Evolutionary conservation across 495 filamentous ascomycete species (phyloP).

Genomic region (Podospora tetraspora): DNA sequence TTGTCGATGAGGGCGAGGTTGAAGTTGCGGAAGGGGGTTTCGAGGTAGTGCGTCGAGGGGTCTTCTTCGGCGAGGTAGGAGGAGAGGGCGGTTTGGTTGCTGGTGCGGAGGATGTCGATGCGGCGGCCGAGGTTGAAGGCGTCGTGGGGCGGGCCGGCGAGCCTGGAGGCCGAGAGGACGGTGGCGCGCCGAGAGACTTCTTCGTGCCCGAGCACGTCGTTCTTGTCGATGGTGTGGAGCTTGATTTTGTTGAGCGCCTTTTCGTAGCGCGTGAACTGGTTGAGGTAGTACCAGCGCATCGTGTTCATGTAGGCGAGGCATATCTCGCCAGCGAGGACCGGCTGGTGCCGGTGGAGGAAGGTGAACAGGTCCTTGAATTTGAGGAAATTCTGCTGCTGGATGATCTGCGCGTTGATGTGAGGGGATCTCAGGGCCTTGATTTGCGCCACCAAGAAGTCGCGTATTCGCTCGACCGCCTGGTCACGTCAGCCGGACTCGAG

Average conservation of each 20-base stretch:
- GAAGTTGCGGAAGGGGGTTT: constrained; percentile 86
- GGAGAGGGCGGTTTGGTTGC: constrained; percentile 64
- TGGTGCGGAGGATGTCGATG: constrained; percentile 67
- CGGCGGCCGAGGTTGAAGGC: constrained; percentile 82
- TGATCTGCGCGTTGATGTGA: constrained; percentile 91
- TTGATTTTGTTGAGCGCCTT: constrained; percentile 78
- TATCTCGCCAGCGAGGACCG: constrained; percentile 76
- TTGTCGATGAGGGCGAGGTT: constrained; percentile 93
- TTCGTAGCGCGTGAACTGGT: constrained; percentile 84
- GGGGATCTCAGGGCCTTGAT: constrained; percentile 90
- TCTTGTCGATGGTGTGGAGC: constrained; percentile 73
- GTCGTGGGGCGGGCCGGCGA: constrained; percentile 67
- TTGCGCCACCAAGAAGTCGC: constrained; percentile 88
- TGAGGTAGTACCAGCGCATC: constrained; percentile 97
- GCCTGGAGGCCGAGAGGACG: constrained; percentile 41
- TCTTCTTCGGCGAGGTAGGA: constrained; percentile 88
- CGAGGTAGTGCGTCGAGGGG: constrained; percentile 75
- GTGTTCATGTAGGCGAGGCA: constrained; percentile 94
- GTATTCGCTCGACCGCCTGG: constrained; percentile 84
- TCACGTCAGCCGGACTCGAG: constrained; percentile 9
- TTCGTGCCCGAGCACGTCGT: constrained; percentile 78
- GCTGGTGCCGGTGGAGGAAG: constrained; percentile 75
- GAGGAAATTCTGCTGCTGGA: constrained; percentile 86
- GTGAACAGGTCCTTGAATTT: constrained; percentile 79
- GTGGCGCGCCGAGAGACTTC: constrained; percentile 57